Evolutionary conservation across 306 rosid genomes (phyloP), one percentile per base, ranked within the genome.

Genomic region (Lotus japonicus): DNA sequence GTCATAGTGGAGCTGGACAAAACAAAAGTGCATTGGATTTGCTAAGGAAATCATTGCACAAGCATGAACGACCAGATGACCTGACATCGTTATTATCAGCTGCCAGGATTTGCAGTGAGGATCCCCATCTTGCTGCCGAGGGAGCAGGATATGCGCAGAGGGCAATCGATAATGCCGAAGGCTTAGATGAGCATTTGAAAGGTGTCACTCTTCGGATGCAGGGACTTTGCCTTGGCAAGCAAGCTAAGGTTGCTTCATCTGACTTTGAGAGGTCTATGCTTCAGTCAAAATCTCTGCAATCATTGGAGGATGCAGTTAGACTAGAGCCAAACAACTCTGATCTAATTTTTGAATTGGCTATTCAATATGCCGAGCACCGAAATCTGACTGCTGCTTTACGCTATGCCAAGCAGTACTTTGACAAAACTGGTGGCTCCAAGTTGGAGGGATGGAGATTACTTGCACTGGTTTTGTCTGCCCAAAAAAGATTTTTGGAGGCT

Each of bases 401-500:
- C 42, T 87, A 70, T 84, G 95, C 97, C 39, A 90, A 88, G 77
- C 79, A 84, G 71, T 94, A 77, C 73, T 79, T 90, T 58, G 91
- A 94, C 73, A 86, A 78, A 84, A 94, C 97, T 4, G 99, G 99
- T 68, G 95, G 99, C 36, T 94, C 95, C 17, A 35, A 79, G 41
- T 59, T 90, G 74, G 76, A 90, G 73, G 95, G 99, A 55, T 94
- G 97, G 99, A 87, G 84, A 80, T 81, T 90, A 82, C 90, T 94
- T 64, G 95, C 99, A 64, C 88, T 94, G 23, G 76, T 94, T 72
- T 87, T 94, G 82, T 94, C 99, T 55, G 97, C 97, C 67, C 97
- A 87, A 56, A 86, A 88, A 65, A 80, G 89, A 61, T 87, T 76
- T 80, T 16, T 83, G 3, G 97, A 90, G 86, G 97, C 97, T 33